A percentile compares a stretch with the other conserved stretches of the same genome.
phyloP scores from a whole-genome alignment of 306 rosid genomes.

The Phaseolus lunatus region DNA sequence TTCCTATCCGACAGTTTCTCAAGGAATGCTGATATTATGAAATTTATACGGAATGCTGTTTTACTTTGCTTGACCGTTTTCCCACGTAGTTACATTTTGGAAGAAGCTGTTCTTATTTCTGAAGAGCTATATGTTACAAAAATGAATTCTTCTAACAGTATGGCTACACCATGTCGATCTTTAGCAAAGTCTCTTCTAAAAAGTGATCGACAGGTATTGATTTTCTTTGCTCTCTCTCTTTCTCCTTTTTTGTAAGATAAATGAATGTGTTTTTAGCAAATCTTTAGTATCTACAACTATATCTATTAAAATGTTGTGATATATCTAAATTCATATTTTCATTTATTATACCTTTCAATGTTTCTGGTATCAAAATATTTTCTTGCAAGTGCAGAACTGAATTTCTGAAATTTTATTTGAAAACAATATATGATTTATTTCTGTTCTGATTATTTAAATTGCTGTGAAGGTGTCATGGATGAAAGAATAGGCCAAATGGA shows the following conservation, averaged over 20 bases:
- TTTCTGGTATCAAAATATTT: background rate
- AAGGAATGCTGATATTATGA: constrained; percentile 70
- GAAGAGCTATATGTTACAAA: constrained; percentile 76
- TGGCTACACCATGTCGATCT: constrained; percentile 82
- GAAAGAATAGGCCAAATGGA: background rate
- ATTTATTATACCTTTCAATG: constrained; percentile 12
- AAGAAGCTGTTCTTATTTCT: constrained; percentile 85
- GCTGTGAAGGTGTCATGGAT: background rate
- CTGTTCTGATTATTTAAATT: background rate
- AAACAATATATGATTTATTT: constrained; percentile 18
- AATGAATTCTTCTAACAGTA: constrained; percentile 57
- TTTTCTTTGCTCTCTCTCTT: constrained; percentile 26
- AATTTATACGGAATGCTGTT: constrained; percentile 74
- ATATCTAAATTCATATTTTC: constrained; percentile 25
- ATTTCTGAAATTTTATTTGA: constrained; percentile 18
- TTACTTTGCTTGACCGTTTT: constrained; percentile 80
- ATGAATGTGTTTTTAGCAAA: background rate
- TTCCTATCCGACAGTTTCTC: constrained; percentile 58
- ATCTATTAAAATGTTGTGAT: constrained; percentile 1
- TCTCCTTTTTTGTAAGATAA: background rate
- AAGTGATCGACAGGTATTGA: constrained; percentile 83
- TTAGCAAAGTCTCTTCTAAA: constrained; percentile 85
- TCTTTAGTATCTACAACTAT: background rate
- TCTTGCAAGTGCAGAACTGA: background rate
- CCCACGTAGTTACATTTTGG: constrained; percentile 80